Percentiles rank a stretch among this genome's conserved stretches.
Evolutionary conservation across 805 yeast genomes (phyloP).

Genomic region (Kodamaea neixiangensis): DNA sequence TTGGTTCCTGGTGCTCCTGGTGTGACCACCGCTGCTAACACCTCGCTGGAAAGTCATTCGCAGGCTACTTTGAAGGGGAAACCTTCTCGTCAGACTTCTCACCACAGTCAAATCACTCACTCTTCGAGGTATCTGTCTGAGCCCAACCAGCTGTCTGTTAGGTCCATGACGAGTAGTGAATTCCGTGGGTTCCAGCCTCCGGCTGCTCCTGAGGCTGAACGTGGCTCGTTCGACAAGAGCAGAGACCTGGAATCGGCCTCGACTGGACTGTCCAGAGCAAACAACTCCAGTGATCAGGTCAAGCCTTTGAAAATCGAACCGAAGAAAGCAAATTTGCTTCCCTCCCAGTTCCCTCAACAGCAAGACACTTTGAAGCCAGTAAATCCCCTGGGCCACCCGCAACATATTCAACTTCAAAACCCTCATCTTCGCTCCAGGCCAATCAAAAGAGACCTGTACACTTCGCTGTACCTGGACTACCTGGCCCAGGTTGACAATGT

Average conservation of each 20-base stretch:
- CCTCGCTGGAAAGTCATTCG: background rate
- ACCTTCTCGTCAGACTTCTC: slow-evolving; percentile 1
- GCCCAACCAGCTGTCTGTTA: slow-evolving; percentile 1
- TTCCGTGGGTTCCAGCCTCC: slow-evolving; percentile 14
- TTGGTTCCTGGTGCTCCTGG: background rate
- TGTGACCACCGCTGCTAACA: background rate
- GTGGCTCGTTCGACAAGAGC: background rate
- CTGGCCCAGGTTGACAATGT: slow-evolving; percentile 26
- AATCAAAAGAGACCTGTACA: slow-evolving; percentile 14
- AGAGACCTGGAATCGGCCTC: background rate
- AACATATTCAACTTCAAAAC: background rate
- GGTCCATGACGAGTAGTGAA: slow-evolving; percentile 7
- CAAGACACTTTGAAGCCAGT: background rate
- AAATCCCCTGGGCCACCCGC: background rate
- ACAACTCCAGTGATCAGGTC: background rate
- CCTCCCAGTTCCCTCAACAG: background rate
- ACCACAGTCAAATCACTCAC: background rate
- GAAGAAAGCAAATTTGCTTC: background rate
- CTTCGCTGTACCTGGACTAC: slow-evolving; percentile 20
- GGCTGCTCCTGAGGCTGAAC: slow-evolving; percentile 2
- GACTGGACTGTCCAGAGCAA: background rate
- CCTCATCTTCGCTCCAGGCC: background rate
- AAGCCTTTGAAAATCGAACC: slow-evolving; percentile 1
- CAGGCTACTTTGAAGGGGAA: background rate
- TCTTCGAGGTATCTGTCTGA: slow-evolving; percentile 5